Percentiles rank a stretch among this genome's conserved stretches.
Conservation (phyloP, 1,139 yeast species). For the Hanseniaspora gamundiae region DNA sequence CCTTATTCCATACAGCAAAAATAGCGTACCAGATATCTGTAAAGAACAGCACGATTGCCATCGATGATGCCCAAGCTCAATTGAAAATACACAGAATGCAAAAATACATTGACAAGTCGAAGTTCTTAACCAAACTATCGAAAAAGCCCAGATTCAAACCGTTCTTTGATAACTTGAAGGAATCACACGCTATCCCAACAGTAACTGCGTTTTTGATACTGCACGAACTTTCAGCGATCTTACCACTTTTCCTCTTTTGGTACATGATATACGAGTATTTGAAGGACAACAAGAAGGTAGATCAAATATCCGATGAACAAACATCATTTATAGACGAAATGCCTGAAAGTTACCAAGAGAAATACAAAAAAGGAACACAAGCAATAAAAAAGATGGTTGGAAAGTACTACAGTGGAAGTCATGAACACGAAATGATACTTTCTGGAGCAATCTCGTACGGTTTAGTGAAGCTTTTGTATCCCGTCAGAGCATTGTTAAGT, state of each 20-base stretch:
- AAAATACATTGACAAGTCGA: conserved; percentile 11
- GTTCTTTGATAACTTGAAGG: conserved; percentile 17
- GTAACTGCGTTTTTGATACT: conserved; percentile 62
- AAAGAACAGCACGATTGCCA: no score
- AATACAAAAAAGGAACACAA: conserved; percentile 15
- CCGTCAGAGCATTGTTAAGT: conserved; percentile 21
- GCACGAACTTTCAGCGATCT: conserved; percentile 79
- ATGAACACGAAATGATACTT: conserved; percentile 32
- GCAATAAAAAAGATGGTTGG: conserved; percentile 22
- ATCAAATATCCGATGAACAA: conserved; percentile 34
- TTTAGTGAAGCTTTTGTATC: conserved; percentile 43
- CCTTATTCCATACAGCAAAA: no score
- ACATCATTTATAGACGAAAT: conserved; percentile 11
- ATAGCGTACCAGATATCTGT: no score
- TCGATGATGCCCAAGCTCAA: no score
- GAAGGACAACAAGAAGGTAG: conserved; percentile 39
- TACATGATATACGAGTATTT: conserved; percentile 46
- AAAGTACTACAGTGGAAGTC: conserved; percentile 15
- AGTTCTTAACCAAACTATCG: conserved; percentile 15
- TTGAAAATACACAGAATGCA: not conserved
- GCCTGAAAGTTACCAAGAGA: conserved; percentile 13
- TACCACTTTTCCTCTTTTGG: conserved; percentile 73
- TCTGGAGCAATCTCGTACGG: conserved; percentile 91
- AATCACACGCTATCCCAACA: conserved; percentile 52
- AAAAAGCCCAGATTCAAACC: conserved; percentile 14